These are phyloP conservation scores for Lactarius trivialis DNA, from an alignment of 768 basidiomycete species.

Conservation along the genomic window DNA sequence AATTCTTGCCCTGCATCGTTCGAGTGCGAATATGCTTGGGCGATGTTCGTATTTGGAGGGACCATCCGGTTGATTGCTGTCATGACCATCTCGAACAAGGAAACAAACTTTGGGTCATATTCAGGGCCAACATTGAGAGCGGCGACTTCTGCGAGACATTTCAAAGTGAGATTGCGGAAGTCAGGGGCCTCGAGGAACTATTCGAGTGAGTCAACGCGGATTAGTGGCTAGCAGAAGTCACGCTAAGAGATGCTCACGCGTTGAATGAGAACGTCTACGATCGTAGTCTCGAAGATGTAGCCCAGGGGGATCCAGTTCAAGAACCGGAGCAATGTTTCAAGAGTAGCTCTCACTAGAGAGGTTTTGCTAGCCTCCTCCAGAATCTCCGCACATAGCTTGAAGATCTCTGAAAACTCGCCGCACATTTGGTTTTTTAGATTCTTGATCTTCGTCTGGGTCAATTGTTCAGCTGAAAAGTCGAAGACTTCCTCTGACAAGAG, in stretches of 20 bases:
- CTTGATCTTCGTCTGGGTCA: conserved; percentile 98
- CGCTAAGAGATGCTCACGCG: conserved; percentile 53
- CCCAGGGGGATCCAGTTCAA: conserved; percentile 99
- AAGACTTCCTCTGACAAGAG: conserved; percentile 98
- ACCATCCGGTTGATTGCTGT: conserved; percentile 96
- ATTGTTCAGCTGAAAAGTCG: conserved; percentile 96
- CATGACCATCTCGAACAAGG: conserved; percentile 98
- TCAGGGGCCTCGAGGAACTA: conserved; percentile 96
- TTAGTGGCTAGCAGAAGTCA: conserved; percentile 10
- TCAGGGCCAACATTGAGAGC: conserved; percentile 91
- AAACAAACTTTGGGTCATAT: conserved; percentile 97
- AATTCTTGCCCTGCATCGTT: conserved; percentile 94
- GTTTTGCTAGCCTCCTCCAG: conserved; percentile 96
- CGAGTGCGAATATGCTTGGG: conserved; percentile 83
- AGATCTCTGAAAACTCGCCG: conserved; percentile 94
- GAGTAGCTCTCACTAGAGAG: conserved; percentile 86
- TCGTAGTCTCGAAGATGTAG: conserved; percentile 96
- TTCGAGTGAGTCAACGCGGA: conserved; percentile 13
- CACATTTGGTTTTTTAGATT: conserved; percentile 98
- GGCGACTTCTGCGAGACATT: conserved; percentile 95
- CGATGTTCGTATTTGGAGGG: conserved; percentile 90
- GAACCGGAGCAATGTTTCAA: conserved; percentile 93
- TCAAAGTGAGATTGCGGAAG: conserved; percentile 94
- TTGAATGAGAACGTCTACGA: conserved; percentile 89
- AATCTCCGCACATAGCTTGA: conserved; percentile 95